Base-by-base conservation (phyloP, 495 filamentous ascomycete genomes). In the Xylaria flabelliformis region DNA sequence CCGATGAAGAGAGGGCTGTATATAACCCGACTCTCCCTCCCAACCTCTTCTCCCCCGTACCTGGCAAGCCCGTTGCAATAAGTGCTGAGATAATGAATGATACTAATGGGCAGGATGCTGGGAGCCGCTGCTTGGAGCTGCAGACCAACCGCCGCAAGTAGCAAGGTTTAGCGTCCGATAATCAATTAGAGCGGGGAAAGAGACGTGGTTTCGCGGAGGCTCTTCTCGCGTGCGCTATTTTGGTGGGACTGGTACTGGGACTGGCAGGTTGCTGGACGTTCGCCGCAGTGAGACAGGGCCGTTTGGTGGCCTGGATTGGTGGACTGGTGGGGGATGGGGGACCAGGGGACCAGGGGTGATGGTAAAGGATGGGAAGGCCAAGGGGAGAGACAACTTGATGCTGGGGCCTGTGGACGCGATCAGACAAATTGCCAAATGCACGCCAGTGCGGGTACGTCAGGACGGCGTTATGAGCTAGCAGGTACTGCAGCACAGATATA, bases 341-440 rank as follows among this genome's bases (percentile, higher is more conserved):
- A 39, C 36, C 36, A 39, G 36, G 36, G 6, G 36, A 39, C 36
- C 36, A 39, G 36, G 36, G 36, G 36, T 39, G 6, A 41, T 48
- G 29, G 65, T 19, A 42, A 34, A 17, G 67, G 50, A 56, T 64
- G 70, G 63, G 63, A 67, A 41, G 67, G 46, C 73, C 51, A n/a
- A 56, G 42, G 72, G 70, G 72, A 73, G 66, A 72, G 36, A 53
- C 64, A 53, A 67, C 21, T 64, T 64, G 65, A 69, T 72, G 53
- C 67, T 74, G 51, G 58, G 44, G 75, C 56, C 74, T 70, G 74
- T 77, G 75, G 75, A 74, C 74, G 69, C 73, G 74, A 78, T 76
- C 73, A 76, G 74, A 74, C 70, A 70, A 76, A 75, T 76, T 78
- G 73, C 74, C 71, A 76, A 74, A 78, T 76, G 64, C 64, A 67